Evolutionary conservation across 176 grass and related monocot genomes (phyloP), one percentile per base, ranked within the genome.

Genomic region (Zoysia pacifica): DNA sequence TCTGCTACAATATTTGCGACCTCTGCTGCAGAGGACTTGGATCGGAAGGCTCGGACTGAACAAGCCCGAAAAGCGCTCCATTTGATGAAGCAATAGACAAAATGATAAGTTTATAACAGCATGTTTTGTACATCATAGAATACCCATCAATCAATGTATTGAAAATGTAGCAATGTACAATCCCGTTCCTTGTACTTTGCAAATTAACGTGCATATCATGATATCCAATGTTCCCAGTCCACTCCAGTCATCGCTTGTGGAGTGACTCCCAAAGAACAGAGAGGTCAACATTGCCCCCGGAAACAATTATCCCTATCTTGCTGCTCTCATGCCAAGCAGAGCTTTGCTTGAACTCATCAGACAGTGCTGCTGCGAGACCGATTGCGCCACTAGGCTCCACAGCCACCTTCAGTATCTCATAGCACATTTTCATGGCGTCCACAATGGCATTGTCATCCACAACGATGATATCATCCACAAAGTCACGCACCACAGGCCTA

Each of bases 341-440:
- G 74, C 58, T 94, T 68, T 89, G 73, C 72, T 82, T 91, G 70
- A 97, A 97, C 79, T 89, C 76, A 13, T 92, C 85, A 0, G 94
- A 97, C 9, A 97, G 89, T 67, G 75, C 87, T 1, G 91, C 94
- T 0, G 94, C 91, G 3, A 97, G 88, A 52, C 94, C 91, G 14
- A 97, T 90, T 12, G 91, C 83, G 0, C 91, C 91, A 16, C 89
- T 94, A 16, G 94, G 91, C 67, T 94, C 94, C 62, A 97, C 91
- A 1, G 85, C 89, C 65, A 97, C 83, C 80, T 97, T 97, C 52
- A 97, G 78, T 59, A 92, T 90, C 86, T 94, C 90, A 1, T 94
- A 97, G 66, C 91, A 94, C 87, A 94, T 82, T 87, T 76, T 90
- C 94, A 92, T 97, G 52, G 94, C 94, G 4, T 94, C 86, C 39